phyloP scores from a whole-genome alignment of 768 basidiomycete genomes.

The Amanita pallidorosea region DNA sequence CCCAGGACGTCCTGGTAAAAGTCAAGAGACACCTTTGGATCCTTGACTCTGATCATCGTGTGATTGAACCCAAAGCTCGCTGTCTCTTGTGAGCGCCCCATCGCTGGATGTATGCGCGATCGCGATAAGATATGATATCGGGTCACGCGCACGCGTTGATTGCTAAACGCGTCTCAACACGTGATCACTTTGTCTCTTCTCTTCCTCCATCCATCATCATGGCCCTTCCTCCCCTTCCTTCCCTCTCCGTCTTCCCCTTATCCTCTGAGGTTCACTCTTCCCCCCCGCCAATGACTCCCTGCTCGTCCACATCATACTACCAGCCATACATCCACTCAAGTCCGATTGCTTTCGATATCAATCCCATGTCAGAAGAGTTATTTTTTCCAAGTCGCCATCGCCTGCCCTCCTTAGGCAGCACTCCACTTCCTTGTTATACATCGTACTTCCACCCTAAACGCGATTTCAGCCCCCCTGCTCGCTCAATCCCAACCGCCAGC shows the following conservation, averaged over 20 bases:
- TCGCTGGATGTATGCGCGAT: conserved; percentile 22
- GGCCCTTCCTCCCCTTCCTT: conserved; percentile 1
- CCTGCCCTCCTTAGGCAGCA: background rate
- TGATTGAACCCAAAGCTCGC: conserved; percentile 51
- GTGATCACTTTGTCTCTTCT: conserved; percentile 24
- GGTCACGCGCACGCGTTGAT: conserved; percentile 25
- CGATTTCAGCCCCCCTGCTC: no score
- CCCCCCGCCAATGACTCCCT: background rate
- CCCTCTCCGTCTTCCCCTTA: no score
- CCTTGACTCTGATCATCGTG: conserved; percentile 84
- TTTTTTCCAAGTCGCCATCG: no score
- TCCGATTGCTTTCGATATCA: background rate
- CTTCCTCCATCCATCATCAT: conserved; percentile 37
- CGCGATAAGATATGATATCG: background rate
- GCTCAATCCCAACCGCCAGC: no score
- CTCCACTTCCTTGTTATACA: background rate
- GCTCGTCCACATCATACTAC: background rate
- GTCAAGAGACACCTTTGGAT: conserved; percentile 67
- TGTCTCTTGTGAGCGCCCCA: conserved; percentile 62
- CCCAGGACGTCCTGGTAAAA: conserved; percentile 78
- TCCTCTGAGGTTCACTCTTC: background rate
- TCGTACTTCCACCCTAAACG: background rate
- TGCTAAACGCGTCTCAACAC: conserved; percentile 23
- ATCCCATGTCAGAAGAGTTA: no score
- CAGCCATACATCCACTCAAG: background rate